A percentile compares a stretch with the other conserved stretches of the same genome.
These are phyloP conservation scores for Penicillium crystallinum DNA, from an alignment of 495 filamentous ascomycete species.

Conservation along the genomic window DNA sequence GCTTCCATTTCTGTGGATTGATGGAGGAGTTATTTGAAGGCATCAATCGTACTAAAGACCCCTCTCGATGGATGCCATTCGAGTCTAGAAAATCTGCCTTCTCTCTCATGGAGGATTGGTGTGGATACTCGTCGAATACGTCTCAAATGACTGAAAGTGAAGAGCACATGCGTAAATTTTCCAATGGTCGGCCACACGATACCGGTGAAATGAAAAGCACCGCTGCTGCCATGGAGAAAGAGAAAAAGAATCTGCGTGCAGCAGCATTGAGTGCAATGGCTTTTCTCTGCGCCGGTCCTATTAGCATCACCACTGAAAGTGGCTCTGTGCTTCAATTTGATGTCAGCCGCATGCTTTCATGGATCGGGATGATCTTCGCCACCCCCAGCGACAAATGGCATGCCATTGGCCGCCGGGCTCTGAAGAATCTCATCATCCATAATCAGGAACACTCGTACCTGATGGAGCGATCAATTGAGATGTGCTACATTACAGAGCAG, in stretches of 20 bases:
- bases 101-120: conserved; percentile 98
- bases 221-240: conserved; percentile 89
- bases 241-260: conserved; percentile 84
- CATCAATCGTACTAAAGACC: conserved; percentile 80
- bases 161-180: conserved; percentile 78
- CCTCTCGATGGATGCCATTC: conserved; percentile 90
- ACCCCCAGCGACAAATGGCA: conserved; percentile 85
- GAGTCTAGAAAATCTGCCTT: conserved; percentile 91
- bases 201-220: conserved; percentile 65
- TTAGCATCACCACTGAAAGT: conserved; percentile 81
- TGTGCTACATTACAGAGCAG: conserved; percentile 67
- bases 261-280: conserved; percentile 96
- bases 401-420: conserved; percentile 80
- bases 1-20: conserved; percentile 88
- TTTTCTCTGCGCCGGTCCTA: conserved; percentile 83
- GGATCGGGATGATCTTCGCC: conserved; percentile 92
- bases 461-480: conserved; percentile 78
- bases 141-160: conserved; percentile 74
- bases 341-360: conserved; percentile 82
- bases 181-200: conserved; percentile 62
- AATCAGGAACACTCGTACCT: conserved; percentile 81
- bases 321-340: conserved; percentile 83
- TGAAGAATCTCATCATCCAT: conserved; percentile 86
- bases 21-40: conserved; percentile 90
- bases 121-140: conserved; percentile 92